Base-by-base conservation (phyloP, 148 eudicot genomes). In the Selenicereus undatus region DNA sequence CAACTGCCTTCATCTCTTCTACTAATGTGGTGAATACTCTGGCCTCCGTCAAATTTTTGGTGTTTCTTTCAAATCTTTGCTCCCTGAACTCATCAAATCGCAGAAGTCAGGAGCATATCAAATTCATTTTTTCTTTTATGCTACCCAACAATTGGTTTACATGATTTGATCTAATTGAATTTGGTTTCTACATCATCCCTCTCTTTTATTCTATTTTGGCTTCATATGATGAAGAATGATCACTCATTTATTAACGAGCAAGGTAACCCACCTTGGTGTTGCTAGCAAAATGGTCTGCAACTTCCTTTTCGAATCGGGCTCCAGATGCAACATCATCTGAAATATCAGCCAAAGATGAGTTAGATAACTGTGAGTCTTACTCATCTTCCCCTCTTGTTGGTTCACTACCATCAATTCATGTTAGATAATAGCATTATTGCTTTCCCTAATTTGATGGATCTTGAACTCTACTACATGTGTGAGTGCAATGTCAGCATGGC, bases 1-100 rank as follows among this genome's bases (percentile, higher is more conserved):
- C 97, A 54, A 94, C 94, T 10, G 98, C 99, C 79, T 92, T 97
- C n/a, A n/a, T n/a, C n/a, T n/a, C n/a, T n/a, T n/a, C n/a, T n/a
- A n/a, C n/a, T n/a, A n/a, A n/a, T n/a, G 97, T 97, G 74, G 86
- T 92, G 82, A 97, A 94, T 26, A 94, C 98, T 83, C 99, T 88
- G 10, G 98, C 95, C 60, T 92, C 98, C 87, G 94, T 97, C 81
- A 97, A 84, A 82, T 94, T 90, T 88, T 94, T 97, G 58, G 95
- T 91, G 81, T 94, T 91, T 86, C 97, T 88, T 80, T 92, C 95
- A 74, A 97, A 90, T 85, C 97, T 90, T 81, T 97, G 94, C 85
- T 97, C 97, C 86, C 99, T 97, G 71, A 56, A 83, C 62, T 80
- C 83, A 79, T 73, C 51, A 78, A 8, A 52, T 72, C 45, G 54